Evolutionary conservation across 1,284 basidiomycete species (phyloP).

Genomic region (Taiwanofungus camphoratus): DNA sequence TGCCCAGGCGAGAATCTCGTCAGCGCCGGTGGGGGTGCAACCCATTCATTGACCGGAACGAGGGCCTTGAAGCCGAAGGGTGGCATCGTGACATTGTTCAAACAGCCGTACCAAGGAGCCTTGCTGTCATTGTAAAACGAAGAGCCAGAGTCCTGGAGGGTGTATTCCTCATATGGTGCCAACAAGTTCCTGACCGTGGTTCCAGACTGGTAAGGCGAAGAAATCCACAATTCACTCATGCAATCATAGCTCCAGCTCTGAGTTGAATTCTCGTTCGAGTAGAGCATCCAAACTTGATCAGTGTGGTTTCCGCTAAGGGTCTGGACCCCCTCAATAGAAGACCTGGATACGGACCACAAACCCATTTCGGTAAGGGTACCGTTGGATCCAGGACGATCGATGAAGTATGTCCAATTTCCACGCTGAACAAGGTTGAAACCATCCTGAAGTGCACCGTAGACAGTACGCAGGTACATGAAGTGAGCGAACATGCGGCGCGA

Average conservation of each 20-base stretch:
- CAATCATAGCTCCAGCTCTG: conserved; percentile 62
- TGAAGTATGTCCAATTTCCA: conserved; percentile 78
- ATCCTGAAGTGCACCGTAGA: conserved; percentile 75
- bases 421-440: conserved; percentile 75
- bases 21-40: conserved; percentile 62
- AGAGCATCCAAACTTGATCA: conserved; percentile 76
- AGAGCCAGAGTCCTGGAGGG: conserved; percentile 55
- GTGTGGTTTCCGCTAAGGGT: conserved; percentile 50
- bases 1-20: conserved; percentile 82
- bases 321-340: conserved; percentile 52
- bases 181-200: conserved; percentile 70
- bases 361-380: conserved; percentile 77
- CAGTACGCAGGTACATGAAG: conserved; percentile 62
- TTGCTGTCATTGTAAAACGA: conserved; percentile 51
- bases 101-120: conserved; percentile 71
- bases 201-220: conserved; percentile 64
- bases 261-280: conserved; percentile 78
- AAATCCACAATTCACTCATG: conserved; percentile 55
- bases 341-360: conserved; percentile 74
- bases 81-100: conserved; percentile 58
- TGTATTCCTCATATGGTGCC: conserved; percentile 76
- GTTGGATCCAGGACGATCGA: conserved; percentile 81
- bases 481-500: conserved; percentile 69
- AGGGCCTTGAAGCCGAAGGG: conserved; percentile 79
- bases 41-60: conserved; percentile 66